phyloP scores from a whole-genome alignment of 306 rosid genomes.

The Lathyrus aphaca region DNA sequence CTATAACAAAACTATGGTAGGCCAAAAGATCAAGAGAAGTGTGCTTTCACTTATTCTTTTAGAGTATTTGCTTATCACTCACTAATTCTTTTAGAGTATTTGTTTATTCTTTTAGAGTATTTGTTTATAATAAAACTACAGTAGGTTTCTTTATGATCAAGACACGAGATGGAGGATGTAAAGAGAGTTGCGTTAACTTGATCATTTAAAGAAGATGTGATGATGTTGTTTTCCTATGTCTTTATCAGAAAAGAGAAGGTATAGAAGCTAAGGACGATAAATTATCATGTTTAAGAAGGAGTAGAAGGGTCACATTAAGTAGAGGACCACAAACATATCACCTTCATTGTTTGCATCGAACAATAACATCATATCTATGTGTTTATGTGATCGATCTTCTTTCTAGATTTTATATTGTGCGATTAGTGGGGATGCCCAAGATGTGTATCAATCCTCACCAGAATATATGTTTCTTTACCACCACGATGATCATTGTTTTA shows the following conservation, averaged over 20 bases:
- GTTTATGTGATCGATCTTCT: slow-evolving; percentile 1
- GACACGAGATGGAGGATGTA: neutral
- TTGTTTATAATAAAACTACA: too few species aligned
- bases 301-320: neutral
- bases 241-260: neutral
- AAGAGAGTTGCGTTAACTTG: neutral
- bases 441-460: slow-evolving; percentile 5
- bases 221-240: neutral
- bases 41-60: too few species aligned
- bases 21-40: too few species aligned
- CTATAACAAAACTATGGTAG: too few species aligned
- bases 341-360: slow-evolving; percentile 7
- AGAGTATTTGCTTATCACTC: too few species aligned
- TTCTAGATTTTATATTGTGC: neutral
- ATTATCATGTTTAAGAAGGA: neutral
- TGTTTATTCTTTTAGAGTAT: too few species aligned
- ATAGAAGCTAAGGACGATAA: neutral
- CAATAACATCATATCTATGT: neutral
- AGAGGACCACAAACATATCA: neutral
- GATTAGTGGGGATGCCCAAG: neutral
- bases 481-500: neutral
- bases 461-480: slow-evolving; percentile 1
- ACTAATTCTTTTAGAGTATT: too few species aligned
- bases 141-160: too few species aligned
- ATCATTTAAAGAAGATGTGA: neutral